Conservation (phyloP, 805 yeast genomes). For the Candida peoriensis region DNA sequence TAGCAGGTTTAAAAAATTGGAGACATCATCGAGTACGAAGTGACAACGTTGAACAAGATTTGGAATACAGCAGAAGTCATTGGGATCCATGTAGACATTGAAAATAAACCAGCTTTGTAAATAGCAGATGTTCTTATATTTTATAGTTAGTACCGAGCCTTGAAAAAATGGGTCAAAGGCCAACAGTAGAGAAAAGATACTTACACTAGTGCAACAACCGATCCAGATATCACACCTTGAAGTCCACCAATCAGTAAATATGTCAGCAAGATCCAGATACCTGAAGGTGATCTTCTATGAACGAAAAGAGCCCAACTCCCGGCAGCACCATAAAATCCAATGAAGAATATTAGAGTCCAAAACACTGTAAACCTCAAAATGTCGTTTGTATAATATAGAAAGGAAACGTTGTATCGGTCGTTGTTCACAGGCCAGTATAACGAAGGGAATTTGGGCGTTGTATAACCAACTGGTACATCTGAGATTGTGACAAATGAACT, state of each 20-base stretch:
- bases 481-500: slow-evolving; percentile 36
- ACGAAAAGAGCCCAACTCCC: slow-evolving; percentile 57
- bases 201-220: slow-evolving; percentile 64
- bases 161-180: slow-evolving; percentile 5
- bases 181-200: slow-evolving; percentile 16
- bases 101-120: slow-evolving; percentile 73
- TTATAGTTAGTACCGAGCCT: slow-evolving; percentile 5
- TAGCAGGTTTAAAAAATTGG: no score
- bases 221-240: slow-evolving; percentile 69
- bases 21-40: slow-evolving; percentile 63
- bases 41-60: slow-evolving; percentile 59
- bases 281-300: slow-evolving; percentile 36
- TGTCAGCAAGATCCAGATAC: slow-evolving; percentile 36
- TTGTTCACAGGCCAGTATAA: slow-evolving; percentile 61
- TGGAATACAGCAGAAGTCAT: slow-evolving; percentile 71
- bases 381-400: slow-evolving; percentile 63
- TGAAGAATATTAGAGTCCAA: slow-evolving; percentile 74
- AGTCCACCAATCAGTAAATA: slow-evolving; percentile 53
- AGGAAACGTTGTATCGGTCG: slow-evolving; percentile 37
- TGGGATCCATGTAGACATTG: slow-evolving; percentile 96
- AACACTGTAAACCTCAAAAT: slow-evolving; percentile 78
- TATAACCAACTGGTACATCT: slow-evolving; percentile 76
- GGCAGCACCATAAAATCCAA: slow-evolving; percentile 56
- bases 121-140: slow-evolving; percentile 42
- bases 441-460: slow-evolving; percentile 76